Conservation (phyloP, 225 moss, liverwort and hornwort species). For the Bryoerythrophyllum caledonicum region DNA sequence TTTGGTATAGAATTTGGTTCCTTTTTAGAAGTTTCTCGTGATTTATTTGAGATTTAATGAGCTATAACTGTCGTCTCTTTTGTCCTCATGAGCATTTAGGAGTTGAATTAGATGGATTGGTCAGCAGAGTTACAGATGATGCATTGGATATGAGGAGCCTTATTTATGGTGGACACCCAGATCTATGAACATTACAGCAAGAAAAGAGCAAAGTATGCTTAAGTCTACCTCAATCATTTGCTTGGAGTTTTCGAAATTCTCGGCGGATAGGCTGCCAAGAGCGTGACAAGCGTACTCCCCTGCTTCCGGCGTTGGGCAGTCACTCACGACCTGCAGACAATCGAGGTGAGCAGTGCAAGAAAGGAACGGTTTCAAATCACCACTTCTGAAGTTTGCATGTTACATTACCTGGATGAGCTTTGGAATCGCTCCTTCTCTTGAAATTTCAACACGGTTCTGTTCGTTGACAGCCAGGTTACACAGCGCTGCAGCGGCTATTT, state of each 20-base stretch:
- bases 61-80: too few relatives aligned
- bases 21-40: too few relatives aligned
- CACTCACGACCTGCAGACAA: slow-evolving; percentile 39
- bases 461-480: slow-evolving; percentile 59
- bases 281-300: slow-evolving; percentile 62
- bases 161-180: background rate
- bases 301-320: slow-evolving; percentile 50
- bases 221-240: slow-evolving; percentile 47
- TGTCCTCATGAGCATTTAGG: too few relatives aligned
- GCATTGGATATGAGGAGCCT: background rate
- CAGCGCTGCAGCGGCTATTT: slow-evolving; percentile 50
- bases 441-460: slow-evolving; percentile 40
- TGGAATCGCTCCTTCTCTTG: slow-evolving; percentile 48
- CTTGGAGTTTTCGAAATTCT: slow-evolving; percentile 45
- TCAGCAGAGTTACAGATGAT: background rate
- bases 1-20: too few relatives aligned
- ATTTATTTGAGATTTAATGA: too few relatives aligned
- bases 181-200: background rate
- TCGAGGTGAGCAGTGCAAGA: background rate
- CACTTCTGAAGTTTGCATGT: background rate
- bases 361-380: background rate
- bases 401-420: slow-evolving; percentile 45
- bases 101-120: background rate
- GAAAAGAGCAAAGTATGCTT: background rate
- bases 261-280: slow-evolving; percentile 50